Percentiles rank a stretch among this genome's conserved stretches.
Evolutionary conservation across 352 stramenopile species (phyloP).

Genomic region (Globisporangium uncinulatum): DNA sequence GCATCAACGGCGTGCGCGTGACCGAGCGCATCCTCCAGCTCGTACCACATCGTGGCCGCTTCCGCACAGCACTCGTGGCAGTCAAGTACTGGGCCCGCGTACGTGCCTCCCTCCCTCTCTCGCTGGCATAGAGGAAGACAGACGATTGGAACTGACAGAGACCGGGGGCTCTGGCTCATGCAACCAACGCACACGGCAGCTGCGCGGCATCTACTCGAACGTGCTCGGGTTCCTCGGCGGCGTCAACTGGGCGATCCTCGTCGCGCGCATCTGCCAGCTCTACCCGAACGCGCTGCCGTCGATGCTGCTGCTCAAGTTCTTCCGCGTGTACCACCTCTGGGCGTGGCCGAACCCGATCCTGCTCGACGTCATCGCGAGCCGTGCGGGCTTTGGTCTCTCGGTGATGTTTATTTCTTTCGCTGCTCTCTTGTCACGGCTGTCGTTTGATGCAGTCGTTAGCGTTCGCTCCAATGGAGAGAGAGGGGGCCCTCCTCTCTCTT

Average conservation of each 20-base stretch:
- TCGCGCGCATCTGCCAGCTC: conserved; percentile 93
- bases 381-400: conserved; percentile 48
- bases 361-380: conserved; percentile 57
- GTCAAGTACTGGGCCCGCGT: conserved; percentile 89
- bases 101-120: conserved; percentile 5
- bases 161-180: too few relatives aligned
- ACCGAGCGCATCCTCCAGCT: conserved; percentile 93
- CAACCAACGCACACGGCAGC: conserved; percentile 16
- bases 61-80: conserved; percentile 88
- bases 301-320: conserved; percentile 92
- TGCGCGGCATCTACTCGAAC: conserved; percentile 98
- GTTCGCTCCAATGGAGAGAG: not conserved
- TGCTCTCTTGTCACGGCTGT: too few relatives aligned
- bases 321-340: conserved; percentile 94
- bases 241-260: conserved; percentile 98
- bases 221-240: conserved; percentile 97
- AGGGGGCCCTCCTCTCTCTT: conserved; percentile 1
- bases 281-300: conserved; percentile 82
- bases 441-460: too few relatives aligned
- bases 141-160: too few relatives aligned
- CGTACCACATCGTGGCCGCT: conserved; percentile 79
- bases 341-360: conserved; percentile 95
- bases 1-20: conserved; percentile 94
- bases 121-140: not conserved
- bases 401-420: conserved; percentile 25